phyloP scores from a whole-genome alignment of 345 rosid genomes.

The Barbarea vulgaris region DNA sequence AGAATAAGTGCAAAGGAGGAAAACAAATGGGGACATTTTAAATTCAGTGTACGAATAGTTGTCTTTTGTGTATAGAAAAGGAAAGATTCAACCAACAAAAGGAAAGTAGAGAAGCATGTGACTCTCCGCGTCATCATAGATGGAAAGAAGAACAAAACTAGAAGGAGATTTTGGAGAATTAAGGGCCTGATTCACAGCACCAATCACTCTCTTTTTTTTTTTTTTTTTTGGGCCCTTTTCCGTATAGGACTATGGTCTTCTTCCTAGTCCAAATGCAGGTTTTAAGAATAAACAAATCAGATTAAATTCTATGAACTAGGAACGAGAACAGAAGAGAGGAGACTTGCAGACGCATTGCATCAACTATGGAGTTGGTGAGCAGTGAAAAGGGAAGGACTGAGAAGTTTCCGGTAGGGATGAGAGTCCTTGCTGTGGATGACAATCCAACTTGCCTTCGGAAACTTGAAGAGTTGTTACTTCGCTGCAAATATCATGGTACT shows the following conservation, averaged over 20 bases:
- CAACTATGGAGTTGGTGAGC: constrained; percentile 30
- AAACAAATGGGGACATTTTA: constrained; percentile 29
- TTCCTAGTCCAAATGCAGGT: constrained; percentile 14
- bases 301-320: constrained; percentile 13
- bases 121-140: constrained; percentile 28
- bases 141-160: constrained; percentile 26
- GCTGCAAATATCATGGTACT: constrained; percentile 75
- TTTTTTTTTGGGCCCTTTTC: not conserved
- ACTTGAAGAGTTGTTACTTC: constrained; percentile 65
- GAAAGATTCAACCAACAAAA: constrained; percentile 41
- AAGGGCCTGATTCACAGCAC: constrained; percentile 39
- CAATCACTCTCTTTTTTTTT: constrained; percentile 19
- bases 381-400: constrained; percentile 34
- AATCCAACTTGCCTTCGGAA: constrained; percentile 68
- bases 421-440: constrained; percentile 86
- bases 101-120: constrained; percentile 43
- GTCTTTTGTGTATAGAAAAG: constrained; percentile 33
- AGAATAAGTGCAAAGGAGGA: constrained; percentile 10
- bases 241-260: constrained; percentile 13
- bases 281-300: not conserved
- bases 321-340: constrained; percentile 3
- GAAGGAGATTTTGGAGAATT: constrained; percentile 35
- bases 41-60: constrained; percentile 29
- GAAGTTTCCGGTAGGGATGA: constrained; percentile 75
- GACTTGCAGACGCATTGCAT: constrained; percentile 13